Evolutionary conservation across 345 rosid genomes (phyloP).

Genomic region (Salix brachista): DNA sequence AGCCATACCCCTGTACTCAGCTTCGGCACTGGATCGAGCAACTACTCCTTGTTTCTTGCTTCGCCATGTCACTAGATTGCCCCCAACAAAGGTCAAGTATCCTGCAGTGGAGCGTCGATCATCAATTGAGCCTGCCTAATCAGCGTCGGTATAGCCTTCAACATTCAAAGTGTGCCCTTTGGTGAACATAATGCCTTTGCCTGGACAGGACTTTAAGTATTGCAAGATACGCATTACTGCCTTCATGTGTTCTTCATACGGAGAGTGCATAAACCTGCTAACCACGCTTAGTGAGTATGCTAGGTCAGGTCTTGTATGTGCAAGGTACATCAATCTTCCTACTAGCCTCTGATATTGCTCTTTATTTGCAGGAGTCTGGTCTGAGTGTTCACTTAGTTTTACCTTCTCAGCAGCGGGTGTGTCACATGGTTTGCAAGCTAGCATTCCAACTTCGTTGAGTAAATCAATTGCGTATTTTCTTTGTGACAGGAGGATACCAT

Average conservation of each 20-base stretch:
- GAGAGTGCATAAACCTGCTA: not conserved
- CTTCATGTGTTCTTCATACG: not conserved
- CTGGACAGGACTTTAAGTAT: not conserved
- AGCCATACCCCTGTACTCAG: not conserved
- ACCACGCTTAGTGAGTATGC: not conserved
- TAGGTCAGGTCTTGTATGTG: not conserved
- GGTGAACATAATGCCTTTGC: not conserved
- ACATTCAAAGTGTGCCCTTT: not conserved
- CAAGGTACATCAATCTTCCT: not conserved
- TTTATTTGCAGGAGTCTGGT: not conserved
- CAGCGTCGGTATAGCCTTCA: not conserved
- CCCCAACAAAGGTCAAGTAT: not conserved
- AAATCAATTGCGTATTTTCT: no score
- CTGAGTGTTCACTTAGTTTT: no score
- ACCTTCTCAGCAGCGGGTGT: no score
- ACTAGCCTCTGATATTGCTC: not conserved
- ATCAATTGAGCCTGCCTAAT: not conserved
- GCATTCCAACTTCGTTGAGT: no score
- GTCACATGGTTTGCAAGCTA: no score
- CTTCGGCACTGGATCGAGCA: not conserved
- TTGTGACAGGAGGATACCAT: no score
- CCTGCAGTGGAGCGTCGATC: not conserved
- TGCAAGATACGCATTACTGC: no score
- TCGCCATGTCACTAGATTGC: not conserved
- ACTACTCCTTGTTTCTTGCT: not conserved